These are phyloP conservation scores for Suillus clintonianus DNA, from an alignment of 768 basidiomycete genomes.

Conservation along the genomic window DNA sequence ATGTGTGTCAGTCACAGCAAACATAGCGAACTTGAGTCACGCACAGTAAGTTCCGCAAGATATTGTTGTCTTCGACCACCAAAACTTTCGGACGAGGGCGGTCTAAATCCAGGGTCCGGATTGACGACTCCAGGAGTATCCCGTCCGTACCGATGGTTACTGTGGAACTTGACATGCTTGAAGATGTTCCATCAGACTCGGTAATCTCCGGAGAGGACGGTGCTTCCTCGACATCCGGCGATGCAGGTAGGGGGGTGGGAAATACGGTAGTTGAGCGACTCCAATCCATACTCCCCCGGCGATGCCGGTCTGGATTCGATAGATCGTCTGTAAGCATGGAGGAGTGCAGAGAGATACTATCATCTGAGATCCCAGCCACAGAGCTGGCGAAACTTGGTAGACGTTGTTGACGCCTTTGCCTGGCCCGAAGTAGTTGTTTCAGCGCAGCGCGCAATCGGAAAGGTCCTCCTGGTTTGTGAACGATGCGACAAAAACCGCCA, in stretches of 20 bases:
- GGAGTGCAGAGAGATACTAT: conserved; percentile 27
- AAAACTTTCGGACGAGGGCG: conserved; percentile 61
- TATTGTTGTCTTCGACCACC: conserved; percentile 88
- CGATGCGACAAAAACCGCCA: conserved; percentile 85
- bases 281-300: conserved; percentile 37
- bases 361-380: conserved; percentile 20
- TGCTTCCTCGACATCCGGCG: conserved; percentile 32
- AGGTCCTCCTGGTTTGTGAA: conserved; percentile 90
- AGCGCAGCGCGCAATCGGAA: conserved; percentile 66
- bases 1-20: conserved; percentile 10
- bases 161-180: conserved; percentile 38
- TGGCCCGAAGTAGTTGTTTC: conserved; percentile 43
- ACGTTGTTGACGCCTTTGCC: conserved; percentile 32
- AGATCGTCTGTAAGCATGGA: conserved; percentile 29
- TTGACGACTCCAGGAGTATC: conserved; percentile 67
- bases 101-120: conserved; percentile 49
- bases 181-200: conserved; percentile 10
- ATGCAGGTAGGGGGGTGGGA: conserved; percentile 13
- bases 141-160: conserved; percentile 62
- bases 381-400: conserved; percentile 18
- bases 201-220: conserved; percentile 16
- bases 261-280: conserved; percentile 8
- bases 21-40: conserved; percentile 29
- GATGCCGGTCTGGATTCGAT: conserved; percentile 22
- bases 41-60: conserved; percentile 81